Percentiles rank a stretch among this genome's conserved stretches.
Conservation (phyloP, 2,329 filamentous ascomycete genomes). For the Aspergillus proliferans region DNA sequence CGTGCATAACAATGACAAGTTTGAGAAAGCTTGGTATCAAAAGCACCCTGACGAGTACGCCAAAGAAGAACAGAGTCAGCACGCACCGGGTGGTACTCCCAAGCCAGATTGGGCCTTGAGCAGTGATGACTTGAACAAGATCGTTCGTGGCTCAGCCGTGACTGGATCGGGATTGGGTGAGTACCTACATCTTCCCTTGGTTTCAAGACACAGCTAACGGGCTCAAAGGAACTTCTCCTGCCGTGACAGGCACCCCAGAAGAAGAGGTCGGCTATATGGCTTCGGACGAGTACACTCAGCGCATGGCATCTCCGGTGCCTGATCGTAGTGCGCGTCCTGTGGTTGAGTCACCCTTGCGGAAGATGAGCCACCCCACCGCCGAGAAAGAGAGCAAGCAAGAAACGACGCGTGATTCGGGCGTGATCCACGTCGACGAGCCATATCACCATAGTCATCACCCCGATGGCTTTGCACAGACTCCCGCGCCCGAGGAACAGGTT, state of each 20-base stretch:
- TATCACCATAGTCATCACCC: conserved; percentile 37
- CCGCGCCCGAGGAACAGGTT: conserved; percentile 45
- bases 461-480: conserved; percentile 45
- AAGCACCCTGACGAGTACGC: conserved; percentile 77
- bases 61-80: conserved; percentile 66
- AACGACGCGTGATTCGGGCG: conserved; percentile 22
- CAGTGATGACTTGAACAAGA: conserved; percentile 81
- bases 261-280: conserved; percentile 88
- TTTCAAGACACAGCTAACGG: conserved; percentile 8
- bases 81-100: conserved; percentile 53
- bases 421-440: conserved; percentile 74
- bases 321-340: conserved; percentile 38
- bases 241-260: conserved; percentile 68
- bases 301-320: conserved; percentile 61
- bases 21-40: conserved; percentile 86
- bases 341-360: conserved; percentile 48
- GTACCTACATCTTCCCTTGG: conserved; percentile 14
- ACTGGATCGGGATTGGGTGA: conserved; percentile 49
- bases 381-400: conserved; percentile 36
- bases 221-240: conserved; percentile 55
- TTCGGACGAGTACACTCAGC: conserved; percentile 73
- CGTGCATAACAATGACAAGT: conserved; percentile 65
- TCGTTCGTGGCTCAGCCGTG: conserved; percentile 65
- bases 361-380: conserved; percentile 44
- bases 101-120: conserved; percentile 76